Base-by-base conservation (phyloP, 1,139 yeast species). In the Suhomyces kunorum region DNA sequence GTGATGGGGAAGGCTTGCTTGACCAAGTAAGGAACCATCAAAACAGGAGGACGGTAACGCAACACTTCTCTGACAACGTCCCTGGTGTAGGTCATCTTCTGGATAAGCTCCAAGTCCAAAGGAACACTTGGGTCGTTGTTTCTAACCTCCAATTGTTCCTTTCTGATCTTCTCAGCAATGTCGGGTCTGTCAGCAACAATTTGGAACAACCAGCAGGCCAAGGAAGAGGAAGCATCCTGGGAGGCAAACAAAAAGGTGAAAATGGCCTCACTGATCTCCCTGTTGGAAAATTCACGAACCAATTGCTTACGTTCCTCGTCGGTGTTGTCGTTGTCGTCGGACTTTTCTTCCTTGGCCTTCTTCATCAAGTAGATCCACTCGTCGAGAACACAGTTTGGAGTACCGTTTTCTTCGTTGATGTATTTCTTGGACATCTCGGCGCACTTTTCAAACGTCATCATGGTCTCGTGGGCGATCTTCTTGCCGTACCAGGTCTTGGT, bases 401-500 rank as follows among this genome's bases (percentile, higher is more conserved):
- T 67, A 39, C 90, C 95, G 50, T 89, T 89, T n/a, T 75, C 70
- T 39, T 78, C 84, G 40, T 63, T 63, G 59, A 92, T 85, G 58
- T 82, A 82, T 44, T 75, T 75, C 64, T 90, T 90, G 43, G 98
- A 87, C 78, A 73, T 78, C 49, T 76, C 89, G 28, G 98, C 95
- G 69, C 98, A 90, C 25, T 67, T 68, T 58, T 83, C 96, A 55
- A 92, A 89, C 56, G 87, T 83, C 58, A 80, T 82, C 97, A 92
- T 90, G 27, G 96, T 88, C 71, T 83, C 80, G 63, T 92, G 96
- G 42, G 97, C 95, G 56, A 90, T 85, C 61, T 77, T 81, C 71
- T 87, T 85, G 52, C 98, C 98, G 66, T 90, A 88, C 98, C 98
- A 92, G 32, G 98, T 85, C 71, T 89, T 92, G 48, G 98, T 89